Percentiles rank a stretch among this genome's conserved stretches.
These are phyloP conservation scores for Gnomoniopsis sp. DNA, from an alignment of 2,329 filamentous ascomycete species.

Conservation along the genomic window DNA sequence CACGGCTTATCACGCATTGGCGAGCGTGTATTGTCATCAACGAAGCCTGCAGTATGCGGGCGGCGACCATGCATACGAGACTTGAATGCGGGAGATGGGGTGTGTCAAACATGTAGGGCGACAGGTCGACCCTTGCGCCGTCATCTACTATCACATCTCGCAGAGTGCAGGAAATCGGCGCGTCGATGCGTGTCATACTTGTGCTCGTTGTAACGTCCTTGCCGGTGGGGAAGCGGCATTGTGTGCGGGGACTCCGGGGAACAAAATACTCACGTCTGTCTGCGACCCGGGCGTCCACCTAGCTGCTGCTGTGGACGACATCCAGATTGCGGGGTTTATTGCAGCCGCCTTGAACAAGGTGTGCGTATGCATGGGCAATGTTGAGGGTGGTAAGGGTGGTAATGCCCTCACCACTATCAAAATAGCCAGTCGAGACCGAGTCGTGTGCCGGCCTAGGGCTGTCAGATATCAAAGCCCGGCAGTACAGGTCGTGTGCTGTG, in stretches of 20 bases:
- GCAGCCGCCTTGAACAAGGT: conserved; percentile 1
- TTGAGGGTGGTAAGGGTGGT: not conserved
- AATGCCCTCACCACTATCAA: not conserved
- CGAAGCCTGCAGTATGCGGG: not conserved
- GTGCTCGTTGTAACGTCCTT: not conserved
- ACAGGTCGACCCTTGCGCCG: not conserved
- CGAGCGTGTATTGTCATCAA: not conserved
- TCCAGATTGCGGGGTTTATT: not conserved
- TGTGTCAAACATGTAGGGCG: not conserved
- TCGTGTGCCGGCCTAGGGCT: not conserved
- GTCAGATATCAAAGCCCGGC: not conserved
- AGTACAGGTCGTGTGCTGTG: not conserved
- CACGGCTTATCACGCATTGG: not conserved
- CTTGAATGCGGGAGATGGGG: not conserved
- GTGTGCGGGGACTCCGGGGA: not conserved
- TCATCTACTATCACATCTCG: not conserved
- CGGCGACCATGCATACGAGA: not conserved
- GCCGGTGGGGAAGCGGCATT: not conserved
- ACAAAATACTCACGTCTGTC: not conserved
- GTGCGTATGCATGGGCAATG: not conserved
- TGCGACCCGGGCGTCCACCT: not conserved
- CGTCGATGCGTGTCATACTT: not conserved
- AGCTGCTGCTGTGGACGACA: not conserved
- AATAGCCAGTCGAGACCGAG: not conserved
- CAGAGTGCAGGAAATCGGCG: not conserved